A percentile compares a stretch with the other conserved stretches of the same genome.
phyloP scores from a whole-genome alignment of 2,329 filamentous ascomycete species.

The Aspergillus sclerotialis region DNA sequence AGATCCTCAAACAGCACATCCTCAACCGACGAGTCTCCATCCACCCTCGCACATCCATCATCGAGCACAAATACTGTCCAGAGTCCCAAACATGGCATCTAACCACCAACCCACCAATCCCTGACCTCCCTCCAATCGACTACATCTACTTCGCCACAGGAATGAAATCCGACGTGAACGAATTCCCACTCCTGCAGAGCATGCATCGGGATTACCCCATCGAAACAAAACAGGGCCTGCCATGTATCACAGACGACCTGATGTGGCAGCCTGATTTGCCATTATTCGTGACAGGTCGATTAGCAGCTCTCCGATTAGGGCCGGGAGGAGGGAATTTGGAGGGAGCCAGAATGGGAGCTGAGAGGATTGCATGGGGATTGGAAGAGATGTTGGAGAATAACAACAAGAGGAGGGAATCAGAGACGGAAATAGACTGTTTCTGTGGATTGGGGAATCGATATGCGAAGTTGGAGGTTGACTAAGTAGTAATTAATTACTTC shows the following conservation, averaged over 20 bases:
- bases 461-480: constrained; percentile 20
- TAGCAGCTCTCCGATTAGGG: constrained; percentile 62
- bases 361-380: constrained; percentile 65
- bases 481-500: too few relatives aligned
- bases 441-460: constrained; percentile 36
- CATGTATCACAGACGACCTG: constrained; percentile 67
- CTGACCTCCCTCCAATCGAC: constrained; percentile 47
- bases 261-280: constrained; percentile 70
- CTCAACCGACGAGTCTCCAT: constrained; percentile 47
- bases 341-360: constrained; percentile 64
- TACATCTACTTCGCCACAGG: constrained; percentile 74
- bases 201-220: constrained; percentile 58
- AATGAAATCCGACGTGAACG: constrained; percentile 55
- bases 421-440: constrained; percentile 26
- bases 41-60: constrained; percentile 52
- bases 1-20: constrained; percentile 57
- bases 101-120: constrained; percentile 47
- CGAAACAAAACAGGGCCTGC: constrained; percentile 57
- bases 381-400: constrained; percentile 47
- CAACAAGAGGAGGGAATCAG: constrained; percentile 8
- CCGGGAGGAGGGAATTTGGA: constrained; percentile 68
- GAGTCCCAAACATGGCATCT: constrained; percentile 45
- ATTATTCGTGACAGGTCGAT: constrained; percentile 61
- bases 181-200: constrained; percentile 54
- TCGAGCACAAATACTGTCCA: constrained; percentile 45